Base-by-base conservation (phyloP, 805 yeast genomes). In the Candida vartiovaarae region DNA sequence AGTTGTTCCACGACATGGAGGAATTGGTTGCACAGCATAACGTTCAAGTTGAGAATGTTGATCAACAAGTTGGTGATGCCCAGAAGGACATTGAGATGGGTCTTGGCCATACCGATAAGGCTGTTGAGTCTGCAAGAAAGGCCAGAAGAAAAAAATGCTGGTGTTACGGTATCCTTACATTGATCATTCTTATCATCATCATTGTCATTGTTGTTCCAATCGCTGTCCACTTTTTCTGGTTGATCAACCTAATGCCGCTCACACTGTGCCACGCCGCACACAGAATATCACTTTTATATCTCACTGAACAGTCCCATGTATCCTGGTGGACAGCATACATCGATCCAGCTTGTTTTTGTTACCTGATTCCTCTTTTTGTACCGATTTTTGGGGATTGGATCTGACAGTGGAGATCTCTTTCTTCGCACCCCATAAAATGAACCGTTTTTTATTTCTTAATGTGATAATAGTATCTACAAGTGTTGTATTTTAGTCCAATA, bases 1-100 rank as follows among this genome's bases (percentile, higher is more conserved):
- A 87, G 70, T 77, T 93, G 63, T 89, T 93, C 72, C 84, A 84
- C 59, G 98, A 93, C 63, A 87, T 93, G 93, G 97, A 93, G 68
- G 86, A 86, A 61, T 73, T 93, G 67, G 97, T 91, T 39, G 88
- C 91, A 54, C 96, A 90, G 68, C 98, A 93, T 71, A 96, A 90
- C 65, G 88, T 79, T 55, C 80, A 84, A 49, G 82, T 93, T 53
- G 85, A 82, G 60, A 84, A 80, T 59, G 80, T 88, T 51, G 89
- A 89, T 62, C 80, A 85, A 54, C 83, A 86, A 57, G 85, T 90
- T 49, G 79, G 71, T 47, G 75, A 72, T 44, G 98, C 96, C 27
- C 96, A 89, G 66, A 80, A 78, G 48, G 95, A 93, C 63, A 81
- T 93, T 56, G 96, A 90, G 70, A 81, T 82, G 63, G 99, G 97